Evolutionary conservation across 176 grass and related monocot genomes (phyloP), one percentile per base, ranked within the genome.

Genomic region (Oryza australiensis): DNA sequence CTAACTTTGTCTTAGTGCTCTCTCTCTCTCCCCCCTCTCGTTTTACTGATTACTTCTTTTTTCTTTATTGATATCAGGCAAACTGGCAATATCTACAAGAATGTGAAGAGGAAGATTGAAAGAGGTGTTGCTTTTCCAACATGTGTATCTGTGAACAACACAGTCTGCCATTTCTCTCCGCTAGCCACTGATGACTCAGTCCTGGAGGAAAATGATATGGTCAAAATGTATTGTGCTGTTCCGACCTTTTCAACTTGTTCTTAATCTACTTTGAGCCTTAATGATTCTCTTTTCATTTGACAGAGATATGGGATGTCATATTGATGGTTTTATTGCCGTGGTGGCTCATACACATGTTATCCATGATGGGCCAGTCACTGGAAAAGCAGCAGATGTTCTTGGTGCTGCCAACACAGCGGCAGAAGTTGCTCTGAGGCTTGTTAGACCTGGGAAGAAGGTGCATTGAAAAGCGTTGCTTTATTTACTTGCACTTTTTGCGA

Each of bases 311-410:
- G 97, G 89, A n/a, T 95, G 93, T 28, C 97, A 99, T 81, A 94
- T 99, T 83, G 97, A 99, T 92, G 97, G 97, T 30, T 99, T 99
- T 94, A 99, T 99, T 75, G 93, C 97, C 35, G 97, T 99, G 69
- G 93, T 99, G 27, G 97, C 91, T n/a, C 97, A 99, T 70, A 96
- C 97, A 29, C 93, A 94, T 64, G 89, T 96, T 1, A 91, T 99
- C 79, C 80, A 85, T 20, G 82, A 83, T 60, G 97, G 93, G 16
- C 87, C 80, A 22, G 76, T 99, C 74, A 90, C 89, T 12, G 97
- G 97, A 78, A 92, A 85, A 69, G 91, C 91, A 40, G 93, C 91
- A 41, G 93, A 99, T 92, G 91, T 99, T 66, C 84, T 99, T 87
- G 91, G 89, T 73, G 97, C 97, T 74, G 87, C 93, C 16, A 96